Percentiles rank a stretch among this genome's conserved stretches.
Evolutionary conservation across 1,284 basidiomycete species (phyloP).

Genomic region (Cryptococcus sp.): DNA sequence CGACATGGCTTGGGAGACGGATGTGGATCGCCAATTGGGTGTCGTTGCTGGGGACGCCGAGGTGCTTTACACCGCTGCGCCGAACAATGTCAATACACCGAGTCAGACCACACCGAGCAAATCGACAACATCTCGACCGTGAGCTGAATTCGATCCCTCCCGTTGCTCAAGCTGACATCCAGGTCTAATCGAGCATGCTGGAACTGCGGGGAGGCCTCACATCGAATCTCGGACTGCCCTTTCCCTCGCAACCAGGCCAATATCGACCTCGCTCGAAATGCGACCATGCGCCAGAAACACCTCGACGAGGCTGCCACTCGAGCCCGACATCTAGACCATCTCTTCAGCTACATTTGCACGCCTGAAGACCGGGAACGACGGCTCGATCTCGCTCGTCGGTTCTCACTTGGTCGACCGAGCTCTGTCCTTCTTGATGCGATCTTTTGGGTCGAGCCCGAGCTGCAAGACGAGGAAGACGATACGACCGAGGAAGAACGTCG

Average conservation of each 20-base stretch:
- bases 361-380: constrained; percentile 11
- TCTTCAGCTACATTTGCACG: constrained; percentile 8
- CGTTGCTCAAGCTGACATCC: not conserved
- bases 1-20: not conserved
- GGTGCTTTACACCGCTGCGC: constrained; percentile 10
- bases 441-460: constrained; percentile 7
- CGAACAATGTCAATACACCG: not conserved
- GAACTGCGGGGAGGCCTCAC: constrained; percentile 18
- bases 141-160: not conserved
- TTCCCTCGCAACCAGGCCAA: constrained; percentile 12
- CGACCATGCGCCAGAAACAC: constrained; percentile 8
- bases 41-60: constrained; percentile 6
- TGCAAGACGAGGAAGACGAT: not conserved
- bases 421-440: constrained; percentile 14
- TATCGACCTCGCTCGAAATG: constrained; percentile 11
- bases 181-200: constrained; percentile 11
- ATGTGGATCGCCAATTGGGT: constrained; percentile 7
- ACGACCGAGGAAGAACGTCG: not conserved
- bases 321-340: constrained; percentile 1
- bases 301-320: constrained; percentile 8
- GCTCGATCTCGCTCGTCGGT: constrained; percentile 9
- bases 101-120: not conserved
- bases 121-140: not conserved
- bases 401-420: constrained; percentile 10
- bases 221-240: constrained; percentile 15